Evolutionary conservation across 108 stramenopile species (phyloP), one percentile per base, ranked within the genome.

Genomic region (Cyclotella baltica): DNA sequence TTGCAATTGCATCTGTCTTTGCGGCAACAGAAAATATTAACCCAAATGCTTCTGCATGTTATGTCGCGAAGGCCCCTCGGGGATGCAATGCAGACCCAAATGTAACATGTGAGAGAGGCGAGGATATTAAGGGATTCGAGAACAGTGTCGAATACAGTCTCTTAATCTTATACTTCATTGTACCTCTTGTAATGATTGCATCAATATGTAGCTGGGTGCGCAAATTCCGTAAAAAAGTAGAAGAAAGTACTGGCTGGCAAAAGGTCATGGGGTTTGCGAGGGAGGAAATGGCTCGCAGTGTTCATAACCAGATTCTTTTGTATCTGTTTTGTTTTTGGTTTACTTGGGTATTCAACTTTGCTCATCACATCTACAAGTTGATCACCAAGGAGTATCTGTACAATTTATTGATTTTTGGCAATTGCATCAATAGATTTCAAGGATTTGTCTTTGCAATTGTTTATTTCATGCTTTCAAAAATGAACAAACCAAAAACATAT

Each of bases 251-350:
- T 20, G 70, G 70, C 4, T 55, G 55, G 70, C 55, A 10, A 23
- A 27, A 29, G n/a, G 23, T 71, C 6, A 56, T n/a, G 25, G 53
- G 57, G 40, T 34, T 4, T 37, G 70, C 70, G 2, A 29, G 34
- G 28, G 57, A 38, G 34, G 52, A 57, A 34, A 57, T 71, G 70
- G 34, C 57, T 53, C 19, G 27, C 15, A 23, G n/a, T 25, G 30
- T 71, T 22, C 3, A 22, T 11, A 36, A 51, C 4, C 70, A 71
- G 34, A 57, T 71, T 27, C 57, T 13, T 23, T 10, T 57, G 18
- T 71, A 71, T 34, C 55, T 71, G 8, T 51, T 71, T 43, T 15
- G 55, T 10, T 71, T 56, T 40, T 71, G 70, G 70, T 36, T 31
- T 23, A 71, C 70, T 10, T 71, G 28, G 22, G 36, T 71, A 8